Conservation (phyloP, 768 basidiomycete genomes). For the Termitomyces sp. region DNA sequence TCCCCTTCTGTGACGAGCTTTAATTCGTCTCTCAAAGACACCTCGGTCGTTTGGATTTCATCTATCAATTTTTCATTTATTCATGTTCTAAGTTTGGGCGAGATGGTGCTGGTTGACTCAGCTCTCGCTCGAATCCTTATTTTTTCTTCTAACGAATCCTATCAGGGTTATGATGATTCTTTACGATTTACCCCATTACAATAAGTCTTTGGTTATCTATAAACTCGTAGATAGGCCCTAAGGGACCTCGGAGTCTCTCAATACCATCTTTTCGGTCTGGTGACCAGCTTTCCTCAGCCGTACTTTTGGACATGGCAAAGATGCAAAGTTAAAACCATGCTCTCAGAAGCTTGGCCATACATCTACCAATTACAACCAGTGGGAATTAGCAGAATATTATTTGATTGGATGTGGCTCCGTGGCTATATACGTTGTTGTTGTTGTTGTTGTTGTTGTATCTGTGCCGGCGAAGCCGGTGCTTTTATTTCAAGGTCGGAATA, state of each 20-base stretch:
- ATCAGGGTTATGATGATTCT: slow-evolving; percentile 2
- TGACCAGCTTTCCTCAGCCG: background rate
- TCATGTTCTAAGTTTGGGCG: slow-evolving; percentile 4
- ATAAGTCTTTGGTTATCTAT: background rate
- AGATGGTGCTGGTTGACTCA: slow-evolving; percentile 21
- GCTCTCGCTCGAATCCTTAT: slow-evolving; percentile 1
- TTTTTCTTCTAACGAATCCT: background rate
- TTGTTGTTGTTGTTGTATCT: no score
- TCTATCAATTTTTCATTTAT: background rate
- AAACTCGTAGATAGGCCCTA: slow-evolving; percentile 12
- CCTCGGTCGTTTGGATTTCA: slow-evolving; percentile 6
- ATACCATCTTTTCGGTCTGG: slow-evolving; percentile 7
- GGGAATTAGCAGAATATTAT: no score
- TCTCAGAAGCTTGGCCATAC: no score
- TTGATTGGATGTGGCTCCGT: no score
- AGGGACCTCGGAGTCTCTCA: slow-evolving; percentile 3
- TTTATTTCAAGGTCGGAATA: no score
- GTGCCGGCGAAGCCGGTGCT: no score
- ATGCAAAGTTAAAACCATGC: no score
- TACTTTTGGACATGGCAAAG: no score
- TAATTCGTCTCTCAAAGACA: slow-evolving; percentile 19
- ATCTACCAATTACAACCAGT: no score
- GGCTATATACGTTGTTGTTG: no score
- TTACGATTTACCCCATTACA: background rate
- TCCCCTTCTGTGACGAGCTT: slow-evolving; percentile 54